Base-by-base conservation (phyloP, 73 alveolate genomes). In the Paramecium caudatum region DNA sequence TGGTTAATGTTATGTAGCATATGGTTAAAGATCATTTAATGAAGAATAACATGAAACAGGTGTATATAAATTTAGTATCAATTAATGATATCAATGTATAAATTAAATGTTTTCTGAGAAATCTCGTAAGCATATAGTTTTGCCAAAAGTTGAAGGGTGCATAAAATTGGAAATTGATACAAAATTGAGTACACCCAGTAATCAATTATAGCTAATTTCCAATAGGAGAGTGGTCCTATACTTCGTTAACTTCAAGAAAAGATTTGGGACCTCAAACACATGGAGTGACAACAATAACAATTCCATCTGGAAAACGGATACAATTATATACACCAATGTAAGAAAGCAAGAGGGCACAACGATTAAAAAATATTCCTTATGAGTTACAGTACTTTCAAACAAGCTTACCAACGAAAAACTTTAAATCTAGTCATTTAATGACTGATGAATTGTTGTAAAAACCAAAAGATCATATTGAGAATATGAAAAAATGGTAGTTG, bases 381-480 rank as follows among this genome's bases (percentile, higher is more conserved):
- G 46, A 55, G n/a, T 27, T 55, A 55, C 9, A 55, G 30, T 55
- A 55, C n/a, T 55, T 55, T 21, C 36, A 3, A 19, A 21, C 80
- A 3, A 55, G 37, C 4, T 25, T 55, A 21, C 80, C 80, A 19
- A 55, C 36, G 8, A 55, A 55, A 55, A 55, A 15, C 46, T 55
- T 55, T 55, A 55, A 55, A 55, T 55, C 80, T 55, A 55, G 80
- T 25, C 80, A 55, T 55, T 43, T 55, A 3, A 55, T 55, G 80
- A 55, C 9, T 27, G 37, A 4, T 3, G 37, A 55, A 55, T 25
- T 55, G 16, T 15, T 55, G 7, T 13, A 55, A 55, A 55, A 9
- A 23, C 80, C 80, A 23, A 23, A 55, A 55, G 32, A 23, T 7
- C 9, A 6, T 27, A 55, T 55, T 19, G 15, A 23, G 12, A 55